These are phyloP conservation scores for Tolypocladium cylindrosporum DNA, from an alignment of 2,329 filamentous ascomycete genomes.

Conservation along the genomic window DNA sequence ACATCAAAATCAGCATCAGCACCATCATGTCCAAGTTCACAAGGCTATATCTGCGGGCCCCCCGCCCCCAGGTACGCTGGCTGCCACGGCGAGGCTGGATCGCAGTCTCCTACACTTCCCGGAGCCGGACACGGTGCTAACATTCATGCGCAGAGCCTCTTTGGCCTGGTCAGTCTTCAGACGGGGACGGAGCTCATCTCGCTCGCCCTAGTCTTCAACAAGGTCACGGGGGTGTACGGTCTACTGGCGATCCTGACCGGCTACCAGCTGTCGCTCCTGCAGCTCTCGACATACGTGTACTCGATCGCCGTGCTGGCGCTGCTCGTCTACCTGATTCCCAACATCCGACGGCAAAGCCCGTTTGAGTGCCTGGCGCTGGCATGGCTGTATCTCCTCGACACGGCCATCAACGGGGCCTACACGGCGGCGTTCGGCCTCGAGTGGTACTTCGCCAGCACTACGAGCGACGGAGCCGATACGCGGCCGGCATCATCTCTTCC, in stretches of 20 bases:
- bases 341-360: slow-evolving; percentile 69
- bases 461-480: slow-evolving; percentile 25
- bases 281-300: slow-evolving; percentile 88
- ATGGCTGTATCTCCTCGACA: slow-evolving; percentile 79
- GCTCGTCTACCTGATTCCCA: slow-evolving; percentile 61
- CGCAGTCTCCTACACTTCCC: neutral
- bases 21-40: slow-evolving; percentile 25
- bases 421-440: slow-evolving; percentile 72
- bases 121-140: neutral
- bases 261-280: slow-evolving; percentile 69
- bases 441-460: slow-evolving; percentile 68
- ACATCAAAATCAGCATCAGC: neutral
- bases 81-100: neutral
- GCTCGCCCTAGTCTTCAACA: slow-evolving; percentile 79
- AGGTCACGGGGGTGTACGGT: slow-evolving; percentile 83
- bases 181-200: slow-evolving; percentile 81
- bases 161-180: slow-evolving; percentile 77
- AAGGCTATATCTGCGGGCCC: slow-evolving; percentile 26
- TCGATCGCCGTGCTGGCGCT: slow-evolving; percentile 61
- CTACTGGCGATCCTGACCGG: slow-evolving; percentile 83
- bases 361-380: slow-evolving; percentile 73
- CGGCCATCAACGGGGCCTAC: slow-evolving; percentile 70
- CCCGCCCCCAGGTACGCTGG: slow-evolving; percentile 27
- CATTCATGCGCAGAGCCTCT: slow-evolving; percentile 54
- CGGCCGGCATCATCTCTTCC: slow-evolving; percentile 12